Conservation (phyloP, 2,329 filamentous ascomycete species). For the Colletotrichum cordylinicola region DNA sequence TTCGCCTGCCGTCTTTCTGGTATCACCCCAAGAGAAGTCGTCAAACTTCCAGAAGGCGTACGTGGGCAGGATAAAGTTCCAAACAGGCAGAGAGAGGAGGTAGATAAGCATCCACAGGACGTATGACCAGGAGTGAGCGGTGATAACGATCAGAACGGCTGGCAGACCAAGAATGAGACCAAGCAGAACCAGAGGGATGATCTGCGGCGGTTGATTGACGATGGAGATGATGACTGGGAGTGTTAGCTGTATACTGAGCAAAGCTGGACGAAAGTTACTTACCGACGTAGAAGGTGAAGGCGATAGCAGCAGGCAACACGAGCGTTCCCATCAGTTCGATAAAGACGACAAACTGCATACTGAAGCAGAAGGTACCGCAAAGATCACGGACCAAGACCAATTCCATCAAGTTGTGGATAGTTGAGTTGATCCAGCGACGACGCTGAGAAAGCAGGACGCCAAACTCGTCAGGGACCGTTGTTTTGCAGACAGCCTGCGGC, state of each 20-base stretch:
- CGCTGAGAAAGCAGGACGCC: conserved; percentile 92
- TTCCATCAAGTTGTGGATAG: conserved; percentile 98
- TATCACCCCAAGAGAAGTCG: conserved; percentile 99
- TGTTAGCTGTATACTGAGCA: background rate
- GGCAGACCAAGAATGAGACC: conserved; percentile 93
- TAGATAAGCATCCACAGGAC: conserved; percentile 98
- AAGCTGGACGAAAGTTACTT: conserved; percentile 46
- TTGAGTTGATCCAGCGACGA: conserved; percentile 99
- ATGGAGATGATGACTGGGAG: conserved; percentile 82
- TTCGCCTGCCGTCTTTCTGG: conserved; percentile 91
- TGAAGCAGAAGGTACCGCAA: conserved; percentile 99
- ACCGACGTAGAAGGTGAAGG: conserved; percentile 96
- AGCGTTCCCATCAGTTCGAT: conserved; percentile 94
- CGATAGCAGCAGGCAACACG: conserved; percentile 93
- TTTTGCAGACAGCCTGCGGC: conserved; percentile 98
- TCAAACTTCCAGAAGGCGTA: conserved; percentile 99
- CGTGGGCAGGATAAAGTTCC: conserved; percentile 94
- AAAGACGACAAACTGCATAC: conserved; percentile 98
- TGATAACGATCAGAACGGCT: conserved; percentile 88
- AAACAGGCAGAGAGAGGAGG: conserved; percentile 88
- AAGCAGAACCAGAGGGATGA: conserved; percentile 90
- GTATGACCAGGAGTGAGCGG: conserved; percentile 91
- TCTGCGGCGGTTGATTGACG: conserved; percentile 74
- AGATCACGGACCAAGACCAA: conserved; percentile 93
- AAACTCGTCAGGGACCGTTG: conserved; percentile 92